Conservation (phyloP, 805 yeast species). For the Yarrowia sp. region DNA sequence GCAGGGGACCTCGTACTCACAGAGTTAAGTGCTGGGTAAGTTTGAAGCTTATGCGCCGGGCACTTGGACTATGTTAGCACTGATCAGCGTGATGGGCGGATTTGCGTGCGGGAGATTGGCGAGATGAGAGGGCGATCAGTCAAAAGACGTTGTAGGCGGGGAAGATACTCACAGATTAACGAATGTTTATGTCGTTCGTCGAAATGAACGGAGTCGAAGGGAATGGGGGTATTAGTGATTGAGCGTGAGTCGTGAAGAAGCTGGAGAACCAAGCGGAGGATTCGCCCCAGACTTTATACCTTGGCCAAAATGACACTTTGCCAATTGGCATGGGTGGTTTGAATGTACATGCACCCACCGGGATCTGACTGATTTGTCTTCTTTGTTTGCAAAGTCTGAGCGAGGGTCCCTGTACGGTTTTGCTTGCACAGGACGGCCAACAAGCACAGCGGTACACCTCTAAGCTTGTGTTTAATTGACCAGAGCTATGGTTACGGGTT, state of each 20-base stretch:
- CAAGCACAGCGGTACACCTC: not conserved
- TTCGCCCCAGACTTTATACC: not conserved
- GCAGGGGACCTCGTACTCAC: conserved; percentile 11
- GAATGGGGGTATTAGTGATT: conserved; percentile 13
- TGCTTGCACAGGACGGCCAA: not conserved
- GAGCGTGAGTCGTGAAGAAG: conserved; percentile 13
- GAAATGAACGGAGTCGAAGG: conserved; percentile 1
- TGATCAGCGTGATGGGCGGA: conserved; percentile 19
- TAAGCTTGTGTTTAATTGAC: conserved; percentile 4
- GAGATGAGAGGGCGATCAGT: not conserved
- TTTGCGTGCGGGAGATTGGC: conserved; percentile 24
- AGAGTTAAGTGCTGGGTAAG: not conserved
- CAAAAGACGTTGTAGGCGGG: not conserved
- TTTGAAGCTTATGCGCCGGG: conserved; percentile 9
- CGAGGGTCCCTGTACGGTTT: not conserved
- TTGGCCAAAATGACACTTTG: not conserved
- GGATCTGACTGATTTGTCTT: conserved; percentile 19
- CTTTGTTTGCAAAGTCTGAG: not conserved
- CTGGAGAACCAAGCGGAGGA: conserved; percentile 15
- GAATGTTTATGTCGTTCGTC: conserved; percentile 1
- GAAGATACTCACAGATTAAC: conserved; percentile 7
- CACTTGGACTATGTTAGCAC: conserved; percentile 3
- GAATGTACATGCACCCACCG: conserved; percentile 12
- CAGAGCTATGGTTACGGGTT: not conserved
- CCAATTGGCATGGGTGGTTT: not conserved